These are phyloP conservation scores for Suillus paluster DNA, from an alignment of 768 basidiomycete genomes.

Conservation along the genomic window DNA sequence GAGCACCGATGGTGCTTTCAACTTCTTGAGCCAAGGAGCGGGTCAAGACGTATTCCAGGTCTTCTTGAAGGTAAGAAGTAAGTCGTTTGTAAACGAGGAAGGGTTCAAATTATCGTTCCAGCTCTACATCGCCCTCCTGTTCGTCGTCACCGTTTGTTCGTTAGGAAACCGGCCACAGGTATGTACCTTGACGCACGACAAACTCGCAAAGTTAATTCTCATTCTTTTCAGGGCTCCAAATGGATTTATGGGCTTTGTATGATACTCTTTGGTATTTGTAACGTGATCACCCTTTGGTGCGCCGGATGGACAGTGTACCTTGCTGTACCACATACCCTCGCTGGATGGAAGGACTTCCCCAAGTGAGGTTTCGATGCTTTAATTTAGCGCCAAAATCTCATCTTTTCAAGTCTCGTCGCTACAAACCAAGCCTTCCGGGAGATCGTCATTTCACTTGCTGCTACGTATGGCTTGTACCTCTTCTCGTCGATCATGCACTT, in stretches of 20 bases:
- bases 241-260: constrained; percentile 82
- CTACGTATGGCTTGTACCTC: constrained; percentile 85
- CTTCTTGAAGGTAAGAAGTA: constrained; percentile 58
- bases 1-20: constrained; percentile 72
- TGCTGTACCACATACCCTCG: constrained; percentile 73
- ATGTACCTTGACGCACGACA: constrained; percentile 16
- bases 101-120: constrained; percentile 23
- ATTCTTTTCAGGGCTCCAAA: constrained; percentile 66
- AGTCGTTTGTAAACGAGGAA: neutral
- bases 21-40: constrained; percentile 73
- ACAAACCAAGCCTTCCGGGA: constrained; percentile 76
- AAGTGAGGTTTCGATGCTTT: constrained; percentile 50
- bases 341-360: constrained; percentile 75
- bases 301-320: constrained; percentile 91
- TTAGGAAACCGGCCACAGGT: constrained; percentile 88
- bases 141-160: constrained; percentile 83
- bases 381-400: neutral
- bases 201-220: constrained; percentile 9
- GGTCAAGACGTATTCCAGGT: constrained; percentile 78
- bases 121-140: constrained; percentile 85
- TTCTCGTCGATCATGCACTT: constrained; percentile 85
- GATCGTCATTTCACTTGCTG: constrained; percentile 79
- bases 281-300: constrained; percentile 83
- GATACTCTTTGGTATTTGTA: constrained; percentile 78
- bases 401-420: constrained; percentile 55